Percentiles rank a stretch among this genome's conserved stretches.
Evolutionary conservation across 768 basidiomycete genomes (phyloP).

Genomic region (Tricholoma hemisulphureum): DNA sequence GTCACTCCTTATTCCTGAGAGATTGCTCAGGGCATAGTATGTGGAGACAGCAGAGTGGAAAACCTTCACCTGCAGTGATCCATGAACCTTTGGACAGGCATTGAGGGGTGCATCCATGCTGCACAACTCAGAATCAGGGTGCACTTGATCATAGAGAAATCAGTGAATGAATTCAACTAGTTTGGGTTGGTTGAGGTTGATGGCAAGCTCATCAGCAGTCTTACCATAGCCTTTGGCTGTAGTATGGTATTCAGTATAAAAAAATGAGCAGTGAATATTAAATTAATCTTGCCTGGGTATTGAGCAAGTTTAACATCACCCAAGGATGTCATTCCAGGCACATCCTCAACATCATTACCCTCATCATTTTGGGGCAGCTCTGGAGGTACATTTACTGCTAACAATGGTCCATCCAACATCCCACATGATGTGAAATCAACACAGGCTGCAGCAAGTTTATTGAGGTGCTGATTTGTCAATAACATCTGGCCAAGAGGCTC

Average conservation of each 20-base stretch:
- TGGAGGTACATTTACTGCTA: not conserved
- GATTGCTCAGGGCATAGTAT: conserved; percentile 26
- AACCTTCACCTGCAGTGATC: conserved; percentile 13
- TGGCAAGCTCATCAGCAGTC: conserved; percentile 11
- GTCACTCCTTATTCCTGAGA: too few relatives aligned
- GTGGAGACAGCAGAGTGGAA: conserved; percentile 28
- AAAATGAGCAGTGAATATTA: not conserved
- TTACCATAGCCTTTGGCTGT: not conserved
- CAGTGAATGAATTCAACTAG: conserved; percentile 21
- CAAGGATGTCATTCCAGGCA: conserved; percentile 1
- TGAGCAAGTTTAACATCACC: conserved; percentile 3
- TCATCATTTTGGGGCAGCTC: not conserved
- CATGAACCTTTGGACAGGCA: conserved; percentile 14
- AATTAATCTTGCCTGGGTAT: not conserved
- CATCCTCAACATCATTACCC: not conserved
- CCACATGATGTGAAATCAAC: not conserved
- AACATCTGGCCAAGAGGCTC: conserved; percentile 9
- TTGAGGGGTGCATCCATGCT: conserved; percentile 11
- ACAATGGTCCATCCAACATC: not conserved
- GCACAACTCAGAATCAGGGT: conserved; percentile 12
- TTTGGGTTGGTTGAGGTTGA: conserved; percentile 14
- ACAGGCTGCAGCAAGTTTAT: conserved; percentile 8
- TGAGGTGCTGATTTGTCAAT: conserved; percentile 7
- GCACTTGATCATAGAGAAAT: conserved; percentile 25
- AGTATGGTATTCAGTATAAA: not conserved